These are phyloP conservation scores for Sarocladium brachiariae DNA, from an alignment of 2,329 filamentous ascomycete species.

Conservation along the genomic window DNA sequence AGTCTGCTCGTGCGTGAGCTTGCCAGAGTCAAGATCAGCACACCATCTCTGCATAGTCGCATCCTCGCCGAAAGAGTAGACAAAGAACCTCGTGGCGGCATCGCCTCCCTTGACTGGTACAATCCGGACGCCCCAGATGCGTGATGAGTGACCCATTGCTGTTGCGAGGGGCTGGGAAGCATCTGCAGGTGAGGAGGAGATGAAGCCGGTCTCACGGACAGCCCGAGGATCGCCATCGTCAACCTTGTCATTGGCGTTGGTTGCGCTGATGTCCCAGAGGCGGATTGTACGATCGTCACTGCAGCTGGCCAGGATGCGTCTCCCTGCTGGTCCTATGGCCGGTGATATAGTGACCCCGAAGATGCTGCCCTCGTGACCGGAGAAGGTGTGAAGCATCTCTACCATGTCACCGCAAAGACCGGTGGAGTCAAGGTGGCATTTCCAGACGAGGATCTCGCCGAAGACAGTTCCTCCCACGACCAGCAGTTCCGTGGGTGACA, in stretches of 20 bases:
- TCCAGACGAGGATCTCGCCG: constrained; percentile 90
- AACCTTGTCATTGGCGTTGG: constrained; percentile 13
- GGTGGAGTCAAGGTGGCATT: constrained; percentile 40
- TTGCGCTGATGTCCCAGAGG: constrained; percentile 74
- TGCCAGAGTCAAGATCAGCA: constrained; percentile 32
- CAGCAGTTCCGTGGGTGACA: constrained; percentile 52
- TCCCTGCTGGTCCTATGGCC: constrained; percentile 27
- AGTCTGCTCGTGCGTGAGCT: constrained; percentile 46
- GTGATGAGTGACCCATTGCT: constrained; percentile 78
- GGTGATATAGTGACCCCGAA: constrained; percentile 81
- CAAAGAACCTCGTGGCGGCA: constrained; percentile 26
- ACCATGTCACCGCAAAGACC: constrained; percentile 14
- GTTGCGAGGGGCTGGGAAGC: constrained; percentile 53
- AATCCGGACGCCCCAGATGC: constrained; percentile 85
- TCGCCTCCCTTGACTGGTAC: constrained; percentile 23
- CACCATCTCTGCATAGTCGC: constrained; percentile 69
- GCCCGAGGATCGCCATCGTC: constrained; percentile 18
- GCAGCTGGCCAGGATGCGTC: constrained; percentile 76
- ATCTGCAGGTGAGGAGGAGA: constrained; percentile 8
- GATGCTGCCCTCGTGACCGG: constrained; percentile 82
- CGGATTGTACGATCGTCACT: constrained; percentile 90
- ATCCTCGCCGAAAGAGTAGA: constrained; percentile 84
- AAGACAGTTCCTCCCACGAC: constrained; percentile 89
- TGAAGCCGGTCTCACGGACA: constrained; percentile 56
- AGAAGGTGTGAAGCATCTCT: constrained; percentile 47